Evolutionary conservation across 208 protist genomes (phyloP).

Genomic region (Wallacemonas sp.): DNA sequence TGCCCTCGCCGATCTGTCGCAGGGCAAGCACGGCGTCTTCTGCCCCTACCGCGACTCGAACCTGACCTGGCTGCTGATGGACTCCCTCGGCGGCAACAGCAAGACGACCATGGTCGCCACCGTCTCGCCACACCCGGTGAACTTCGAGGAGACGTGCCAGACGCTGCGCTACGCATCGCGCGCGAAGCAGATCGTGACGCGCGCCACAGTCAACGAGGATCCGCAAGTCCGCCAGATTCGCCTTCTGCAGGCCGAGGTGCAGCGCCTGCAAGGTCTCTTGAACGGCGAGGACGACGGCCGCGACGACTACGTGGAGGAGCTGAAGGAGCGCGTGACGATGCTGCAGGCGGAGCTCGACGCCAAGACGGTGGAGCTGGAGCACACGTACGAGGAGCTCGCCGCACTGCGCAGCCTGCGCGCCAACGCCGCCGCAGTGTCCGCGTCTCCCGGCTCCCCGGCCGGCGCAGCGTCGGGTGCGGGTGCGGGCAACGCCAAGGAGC

Average conservation of each 20-base stretch:
- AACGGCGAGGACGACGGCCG: constrained; percentile 31
- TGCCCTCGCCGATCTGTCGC: constrained; percentile 57
- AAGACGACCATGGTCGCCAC: constrained; percentile 97
- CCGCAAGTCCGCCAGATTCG: constrained; percentile 82
- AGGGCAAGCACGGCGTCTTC: constrained; percentile 62
- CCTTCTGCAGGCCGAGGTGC: constrained; percentile 66
- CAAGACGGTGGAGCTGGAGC: constrained; percentile 36
- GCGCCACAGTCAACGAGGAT: constrained; percentile 92
- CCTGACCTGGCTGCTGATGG: constrained; percentile 89
- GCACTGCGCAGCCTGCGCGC: constrained; percentile 26
- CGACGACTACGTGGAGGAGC: constrained; percentile 50
- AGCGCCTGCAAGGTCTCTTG: constrained; percentile 58
- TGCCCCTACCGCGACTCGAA: constrained; percentile 91
- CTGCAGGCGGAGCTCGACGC: constrained; percentile 48
- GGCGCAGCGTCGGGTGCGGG: not conserved
- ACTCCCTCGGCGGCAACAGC: constrained; percentile 87
- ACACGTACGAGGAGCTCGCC: constrained; percentile 32
- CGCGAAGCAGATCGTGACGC: constrained; percentile 92
- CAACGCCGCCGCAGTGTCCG: not conserved
- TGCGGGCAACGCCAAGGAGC: constrained; percentile 31
- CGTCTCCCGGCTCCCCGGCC: not conserved
- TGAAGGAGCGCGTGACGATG: constrained; percentile 39
- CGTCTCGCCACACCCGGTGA: constrained; percentile 79
- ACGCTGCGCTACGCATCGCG: constrained; percentile 92
- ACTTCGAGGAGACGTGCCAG: constrained; percentile 92